Evolutionary conservation across 106 monocot genomes (phyloP), one percentile per base, ranked within the genome.

Genomic region (Ottelia alismoides): DNA sequence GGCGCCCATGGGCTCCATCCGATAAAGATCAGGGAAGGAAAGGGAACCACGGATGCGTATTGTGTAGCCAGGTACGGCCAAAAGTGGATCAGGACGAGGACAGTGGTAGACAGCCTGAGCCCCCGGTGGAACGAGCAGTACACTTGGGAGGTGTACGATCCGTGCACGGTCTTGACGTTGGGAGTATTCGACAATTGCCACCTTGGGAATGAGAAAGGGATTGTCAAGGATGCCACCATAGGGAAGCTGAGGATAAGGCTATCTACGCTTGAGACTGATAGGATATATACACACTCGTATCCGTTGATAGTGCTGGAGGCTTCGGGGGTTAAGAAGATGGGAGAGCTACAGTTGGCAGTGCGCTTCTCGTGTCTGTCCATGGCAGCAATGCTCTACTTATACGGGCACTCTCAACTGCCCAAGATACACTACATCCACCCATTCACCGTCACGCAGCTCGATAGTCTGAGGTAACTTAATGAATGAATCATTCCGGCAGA

Each of bases 131-230:
- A 90, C 58, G 89, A 90, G 69, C 89, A 90, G 72, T 90, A 90
- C 77, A 83, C 84, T 3, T 90, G 89, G 89, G 89, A 90, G 65
- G 83, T 90, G 11, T 83, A 56, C n/a, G 88, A 89, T 27, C 88
- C 83, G 0, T 80, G 71, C 56, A 83, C 88, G 3, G 84, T 84
- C 30, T 51, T 90, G 62, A 90, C 89, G 1, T 55, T 90, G 26
- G 89, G 79, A 19, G 77, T 80, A 18, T 90, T 90, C 60, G 84
- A 90, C 71, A 90, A 90, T 45, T 76, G 73, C 69, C 86, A 71
- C 2, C 16, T 87, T 0, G 68, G 7, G 27, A 25, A 53, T 45
- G 22, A 26, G 22, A 16, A 6, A 6, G 40, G 40, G 10, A 16
- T 43, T 6, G 10, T 43, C 40, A 43, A 16, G 6, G 40, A 43